Conservation (phyloP, 208 protist species). For the Naegleria fowleri region DNA sequence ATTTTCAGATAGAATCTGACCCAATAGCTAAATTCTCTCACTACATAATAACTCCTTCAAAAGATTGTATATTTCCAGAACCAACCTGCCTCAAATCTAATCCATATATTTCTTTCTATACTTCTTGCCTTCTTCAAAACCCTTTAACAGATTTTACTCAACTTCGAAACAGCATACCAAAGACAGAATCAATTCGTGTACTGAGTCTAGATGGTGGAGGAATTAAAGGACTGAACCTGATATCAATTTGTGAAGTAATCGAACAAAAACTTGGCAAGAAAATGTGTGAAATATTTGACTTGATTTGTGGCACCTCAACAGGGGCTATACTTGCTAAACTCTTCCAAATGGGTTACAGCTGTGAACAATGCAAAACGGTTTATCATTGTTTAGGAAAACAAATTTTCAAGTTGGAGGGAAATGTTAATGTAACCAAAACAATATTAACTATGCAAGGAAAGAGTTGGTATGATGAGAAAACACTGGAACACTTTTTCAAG, state of each 20-base stretch:
- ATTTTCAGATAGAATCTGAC: neutral
- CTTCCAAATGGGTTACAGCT: neutral
- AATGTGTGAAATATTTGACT: constrained; percentile 36
- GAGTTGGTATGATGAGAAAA: neutral
- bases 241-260: constrained; percentile 27
- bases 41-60: neutral
- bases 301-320: constrained; percentile 37
- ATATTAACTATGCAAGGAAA: neutral
- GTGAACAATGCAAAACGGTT: neutral
- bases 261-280: constrained; percentile 26
- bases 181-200: neutral
- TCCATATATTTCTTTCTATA: neutral
- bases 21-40: neutral
- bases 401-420: neutral
- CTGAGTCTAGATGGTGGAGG: constrained; percentile 34
- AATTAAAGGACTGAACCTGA: constrained; percentile 28
- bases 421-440: neutral
- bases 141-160: neutral
- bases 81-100: neutral
- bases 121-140: neutral
- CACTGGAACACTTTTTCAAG: neutral
- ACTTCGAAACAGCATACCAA: neutral
- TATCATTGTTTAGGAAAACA: neutral
- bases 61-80: neutral
- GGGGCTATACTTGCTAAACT: neutral